phyloP scores from a whole-genome alignment of 1,139 yeast species.

The Eremothecium cymbalariae region DNA sequence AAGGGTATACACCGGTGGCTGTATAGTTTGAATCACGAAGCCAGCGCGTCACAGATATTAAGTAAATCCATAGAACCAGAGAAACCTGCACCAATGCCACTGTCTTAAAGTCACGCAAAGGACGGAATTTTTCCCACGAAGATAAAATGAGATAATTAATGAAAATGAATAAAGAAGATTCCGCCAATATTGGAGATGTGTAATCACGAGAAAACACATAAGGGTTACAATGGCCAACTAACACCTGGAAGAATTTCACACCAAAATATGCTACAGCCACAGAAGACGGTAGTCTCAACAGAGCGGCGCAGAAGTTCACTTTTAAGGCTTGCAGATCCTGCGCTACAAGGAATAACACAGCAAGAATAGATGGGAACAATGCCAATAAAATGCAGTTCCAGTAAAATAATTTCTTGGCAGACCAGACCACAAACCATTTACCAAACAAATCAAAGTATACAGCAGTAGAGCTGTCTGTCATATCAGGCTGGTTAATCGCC shows the following conservation, averaged over 20 bases:
- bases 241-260: constrained; percentile 31
- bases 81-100: constrained; percentile 53
- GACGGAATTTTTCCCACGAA: constrained; percentile 42
- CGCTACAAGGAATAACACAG: constrained; percentile 43
- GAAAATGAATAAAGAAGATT: constrained; percentile 41
- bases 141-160: constrained; percentile 51
- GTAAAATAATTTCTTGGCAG: constrained; percentile 41
- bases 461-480: constrained; percentile 37
- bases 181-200: constrained; percentile 41
- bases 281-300: constrained; percentile 54
- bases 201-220: constrained; percentile 53
- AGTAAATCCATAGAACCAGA: constrained; percentile 46
- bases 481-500: constrained; percentile 34
- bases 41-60: constrained; percentile 44
- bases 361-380: constrained; percentile 46
- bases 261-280: constrained; percentile 36
- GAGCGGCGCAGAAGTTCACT: constrained; percentile 32
- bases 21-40: constrained; percentile 38
- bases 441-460: constrained; percentile 59
- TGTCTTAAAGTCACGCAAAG: constrained; percentile 65
- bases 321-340: constrained; percentile 46
- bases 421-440: constrained; percentile 43
- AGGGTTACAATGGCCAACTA: constrained; percentile 38
- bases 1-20: constrained; percentile 54
- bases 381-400: constrained; percentile 45